Evolutionary conservation across 2,329 filamentous ascomycete species (phyloP).

Genomic region (Aspergillus sp.): DNA sequence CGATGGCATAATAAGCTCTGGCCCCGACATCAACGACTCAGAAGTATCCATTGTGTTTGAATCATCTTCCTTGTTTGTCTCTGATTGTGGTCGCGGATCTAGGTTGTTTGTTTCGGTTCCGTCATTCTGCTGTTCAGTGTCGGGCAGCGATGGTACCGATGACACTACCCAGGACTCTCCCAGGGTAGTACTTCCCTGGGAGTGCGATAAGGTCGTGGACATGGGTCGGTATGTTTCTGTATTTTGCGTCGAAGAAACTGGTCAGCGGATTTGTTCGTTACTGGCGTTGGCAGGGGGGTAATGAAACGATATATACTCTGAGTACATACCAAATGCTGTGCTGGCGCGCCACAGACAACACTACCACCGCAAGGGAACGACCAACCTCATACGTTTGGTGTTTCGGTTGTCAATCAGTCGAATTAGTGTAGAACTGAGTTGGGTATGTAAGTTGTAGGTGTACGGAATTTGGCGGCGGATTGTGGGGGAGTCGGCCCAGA

Average conservation of each 20-base stretch:
- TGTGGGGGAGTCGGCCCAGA: too few relatives aligned
- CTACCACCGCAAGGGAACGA: too few relatives aligned
- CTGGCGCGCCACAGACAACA: too few relatives aligned
- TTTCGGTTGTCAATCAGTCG: too few relatives aligned
- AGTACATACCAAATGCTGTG: too few relatives aligned
- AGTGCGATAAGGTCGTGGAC: neutral
- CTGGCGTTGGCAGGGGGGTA: too few relatives aligned
- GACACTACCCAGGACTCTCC: slow-evolving; percentile 36
- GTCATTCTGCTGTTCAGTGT: slow-evolving; percentile 6
- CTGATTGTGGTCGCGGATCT: slow-evolving; percentile 4
- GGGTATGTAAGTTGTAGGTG: neutral
- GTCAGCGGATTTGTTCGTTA: too few relatives aligned
- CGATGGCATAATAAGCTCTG: slow-evolving; percentile 36
- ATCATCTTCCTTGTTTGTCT: slow-evolving; percentile 9
- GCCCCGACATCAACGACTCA: slow-evolving; percentile 26
- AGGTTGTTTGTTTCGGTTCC: slow-evolving; percentile 6
- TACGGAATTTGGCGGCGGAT: too few relatives aligned
- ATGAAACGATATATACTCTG: too few relatives aligned
- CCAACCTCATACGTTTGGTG: too few relatives aligned
- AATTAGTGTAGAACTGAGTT: too few relatives aligned
- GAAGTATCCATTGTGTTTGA: slow-evolving; percentile 18
- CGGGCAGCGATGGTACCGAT: slow-evolving; percentile 7
- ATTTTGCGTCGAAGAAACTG: neutral
- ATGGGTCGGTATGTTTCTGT: neutral
- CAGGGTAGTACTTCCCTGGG: slow-evolving; percentile 14